phyloP scores from a whole-genome alignment of 257 asterid species.

The Handroanthus guayacan region DNA sequence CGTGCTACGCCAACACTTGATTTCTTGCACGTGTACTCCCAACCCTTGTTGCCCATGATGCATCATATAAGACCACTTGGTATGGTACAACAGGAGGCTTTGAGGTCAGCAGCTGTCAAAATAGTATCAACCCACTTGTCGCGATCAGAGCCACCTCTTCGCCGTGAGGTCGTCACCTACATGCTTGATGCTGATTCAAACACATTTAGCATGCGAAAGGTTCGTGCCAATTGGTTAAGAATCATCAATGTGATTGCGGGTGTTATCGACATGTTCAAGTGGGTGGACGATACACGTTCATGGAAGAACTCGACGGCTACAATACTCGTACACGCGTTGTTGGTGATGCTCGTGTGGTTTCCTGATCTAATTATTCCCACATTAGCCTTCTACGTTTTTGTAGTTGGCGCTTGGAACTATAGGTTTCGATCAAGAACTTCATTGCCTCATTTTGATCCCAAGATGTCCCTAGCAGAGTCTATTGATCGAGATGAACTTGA shows the following conservation, averaged over 20 bases:
- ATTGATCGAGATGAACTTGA: slow-evolving; percentile 78
- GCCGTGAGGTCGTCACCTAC: slow-evolving; percentile 73
- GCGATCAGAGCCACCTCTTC: slow-evolving; percentile 85
- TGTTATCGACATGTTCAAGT: slow-evolving; percentile 63
- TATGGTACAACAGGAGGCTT: slow-evolving; percentile 66
- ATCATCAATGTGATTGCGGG: slow-evolving; percentile 76
- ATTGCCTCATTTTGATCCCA: slow-evolving; percentile 73
- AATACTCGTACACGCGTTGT: slow-evolving; percentile 67
- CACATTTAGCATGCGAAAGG: slow-evolving; percentile 80
- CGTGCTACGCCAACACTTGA: slow-evolving; percentile 75
- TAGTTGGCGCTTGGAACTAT: slow-evolving; percentile 84
- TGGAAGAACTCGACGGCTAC: slow-evolving; percentile 89
- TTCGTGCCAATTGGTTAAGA: slow-evolving; percentile 81
- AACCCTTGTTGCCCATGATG: slow-evolving; percentile 78
- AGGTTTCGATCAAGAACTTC: slow-evolving; percentile 58
- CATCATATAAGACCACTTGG: slow-evolving; percentile 83
- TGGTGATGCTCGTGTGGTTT: slow-evolving; percentile 82
- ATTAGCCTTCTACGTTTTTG: slow-evolving; percentile 72
- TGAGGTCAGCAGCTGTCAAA: slow-evolving; percentile 60
- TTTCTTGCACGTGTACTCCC: slow-evolving; percentile 73
- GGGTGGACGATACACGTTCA: slow-evolving; percentile 86
- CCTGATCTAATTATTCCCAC: slow-evolving; percentile 82
- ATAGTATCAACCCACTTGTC: slow-evolving; percentile 67
- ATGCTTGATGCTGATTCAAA: slow-evolving; percentile 79
- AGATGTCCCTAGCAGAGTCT: slow-evolving; percentile 65